Conservation (phyloP, 805 yeast genomes). For the Kurtzmaniella fragi region DNA sequence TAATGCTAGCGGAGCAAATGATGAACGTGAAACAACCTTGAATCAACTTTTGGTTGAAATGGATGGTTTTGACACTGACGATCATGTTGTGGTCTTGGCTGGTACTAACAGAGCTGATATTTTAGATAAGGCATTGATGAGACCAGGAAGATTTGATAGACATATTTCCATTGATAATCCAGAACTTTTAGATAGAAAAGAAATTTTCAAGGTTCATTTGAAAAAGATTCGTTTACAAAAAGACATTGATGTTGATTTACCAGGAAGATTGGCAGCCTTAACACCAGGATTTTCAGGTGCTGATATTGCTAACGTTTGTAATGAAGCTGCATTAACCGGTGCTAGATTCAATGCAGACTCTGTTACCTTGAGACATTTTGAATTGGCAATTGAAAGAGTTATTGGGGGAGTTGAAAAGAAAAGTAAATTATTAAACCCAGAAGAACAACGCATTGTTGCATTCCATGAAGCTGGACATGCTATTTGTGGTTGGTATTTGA, state of each 20-base stretch:
- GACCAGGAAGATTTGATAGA: constrained; percentile 98
- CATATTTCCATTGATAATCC: constrained; percentile 91
- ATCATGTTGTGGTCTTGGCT: constrained; percentile 94
- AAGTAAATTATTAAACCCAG: constrained; percentile 73
- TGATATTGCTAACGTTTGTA: constrained; percentile 94
- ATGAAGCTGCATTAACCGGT: constrained; percentile 96
- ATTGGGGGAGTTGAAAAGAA: constrained; percentile 95
- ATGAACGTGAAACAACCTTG: constrained; percentile 93
- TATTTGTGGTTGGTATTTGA: constrained; percentile 92
- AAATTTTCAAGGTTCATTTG: constrained; percentile 84
- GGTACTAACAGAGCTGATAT: constrained; percentile 97
- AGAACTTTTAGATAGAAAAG: constrained; percentile 91
- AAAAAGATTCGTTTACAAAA: constrained; percentile 57
- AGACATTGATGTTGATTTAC: constrained; percentile 45
- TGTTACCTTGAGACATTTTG: constrained; percentile 79
- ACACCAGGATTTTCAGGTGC: constrained; percentile 99
- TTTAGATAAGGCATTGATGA: constrained; percentile 83
- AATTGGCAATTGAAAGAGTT: constrained; percentile 94
- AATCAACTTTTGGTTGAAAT: constrained; percentile 95
- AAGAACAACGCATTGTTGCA: constrained; percentile 87
- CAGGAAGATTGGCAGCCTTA: constrained; percentile 88
- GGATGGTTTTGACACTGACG: constrained; percentile 93
- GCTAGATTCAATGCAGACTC: constrained; percentile 74
- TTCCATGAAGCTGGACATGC: constrained; percentile 99
- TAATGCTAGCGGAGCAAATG: constrained; percentile 75